Base-by-base conservation (phyloP, 805 yeast genomes). In the Jamesozyma piceae region DNA sequence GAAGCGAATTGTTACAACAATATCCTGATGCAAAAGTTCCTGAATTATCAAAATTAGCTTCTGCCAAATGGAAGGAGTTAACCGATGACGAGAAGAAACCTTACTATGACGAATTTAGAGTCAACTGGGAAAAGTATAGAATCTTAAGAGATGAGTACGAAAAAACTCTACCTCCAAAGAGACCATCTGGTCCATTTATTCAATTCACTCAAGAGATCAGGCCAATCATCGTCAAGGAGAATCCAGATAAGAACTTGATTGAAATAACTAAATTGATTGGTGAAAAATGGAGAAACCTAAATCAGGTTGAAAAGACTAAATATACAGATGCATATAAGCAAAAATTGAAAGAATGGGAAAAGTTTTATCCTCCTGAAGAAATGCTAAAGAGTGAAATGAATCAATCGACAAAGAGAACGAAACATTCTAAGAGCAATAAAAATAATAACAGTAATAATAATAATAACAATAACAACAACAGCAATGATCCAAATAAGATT, bases 61-160 rank as follows among this genome's bases (percentile, higher is more conserved):
- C 96, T 59, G 88, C 84, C 61, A 78, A 75, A 66, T 90, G 98
- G 98, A 86, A 80, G 72, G 80, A 80, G 43, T 71, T 90, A 57
- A 67, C 72, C 45, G 82, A 76, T 43, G 80, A 76, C 32, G 87
- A 82, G 49, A 89, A 88, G 73, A 71, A 69, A 54, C 90, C 94
- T 44, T 87, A 79, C 67, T 88, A 82, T 66, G 78, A 73, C 56
- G 80, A 57, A 43, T 60, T 59, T 38, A 53, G 61, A 47, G 50
- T 54, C 8, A 59, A 61, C 34, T 62, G 66, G 66, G 64, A 60
- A 32, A 54, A 55, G 37, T 63, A 62, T 40, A 55, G 63, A 48
- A 47, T 54, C 3, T 49, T 59, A 22, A 62, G 65, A 53, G 64
- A 58, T 33, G 62, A 58, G 42, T 63, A 61, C 39, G 64, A 61